Evolutionary conservation across 345 rosid species (phyloP).

Genomic region (Lepidium africanum): DNA sequence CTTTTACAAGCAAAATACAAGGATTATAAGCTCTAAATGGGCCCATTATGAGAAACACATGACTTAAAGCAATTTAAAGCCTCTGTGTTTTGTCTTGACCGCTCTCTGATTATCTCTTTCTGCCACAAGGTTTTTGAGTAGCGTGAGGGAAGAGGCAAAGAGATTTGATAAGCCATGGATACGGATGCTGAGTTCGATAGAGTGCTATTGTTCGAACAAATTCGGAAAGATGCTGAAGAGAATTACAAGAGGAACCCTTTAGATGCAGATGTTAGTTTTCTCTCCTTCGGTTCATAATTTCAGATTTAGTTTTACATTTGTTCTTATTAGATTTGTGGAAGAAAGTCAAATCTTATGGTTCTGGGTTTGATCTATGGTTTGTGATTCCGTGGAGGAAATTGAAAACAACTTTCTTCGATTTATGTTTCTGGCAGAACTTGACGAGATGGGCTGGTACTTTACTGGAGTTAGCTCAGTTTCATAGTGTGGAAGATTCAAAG

Average conservation of each 20-base stretch:
- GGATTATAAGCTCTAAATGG: neutral
- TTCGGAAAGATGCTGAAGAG: conserved; percentile 61
- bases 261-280: conserved; percentile 59
- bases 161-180: conserved; percentile 44
- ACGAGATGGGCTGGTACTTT: conserved; percentile 84
- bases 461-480: conserved; percentile 88
- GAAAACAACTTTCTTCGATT: neutral
- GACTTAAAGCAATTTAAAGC: neutral
- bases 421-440: conserved; percentile 44
- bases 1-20: neutral
- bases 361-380: neutral
- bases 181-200: conserved; percentile 59
- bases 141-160: neutral
- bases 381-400: neutral
- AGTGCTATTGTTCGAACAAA: conserved; percentile 69
- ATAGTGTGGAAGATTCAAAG: conserved; percentile 51
- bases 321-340: neutral
- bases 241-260: conserved; percentile 57
- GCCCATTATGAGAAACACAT: neutral
- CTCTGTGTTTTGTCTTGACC: neutral
- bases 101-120: neutral
- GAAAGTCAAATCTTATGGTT: neutral
- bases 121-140: neutral
- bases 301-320: neutral
- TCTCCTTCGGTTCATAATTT: neutral